Base-by-base conservation (phyloP, 768 basidiomycete genomes). In the Lactifluus volemus region DNA sequence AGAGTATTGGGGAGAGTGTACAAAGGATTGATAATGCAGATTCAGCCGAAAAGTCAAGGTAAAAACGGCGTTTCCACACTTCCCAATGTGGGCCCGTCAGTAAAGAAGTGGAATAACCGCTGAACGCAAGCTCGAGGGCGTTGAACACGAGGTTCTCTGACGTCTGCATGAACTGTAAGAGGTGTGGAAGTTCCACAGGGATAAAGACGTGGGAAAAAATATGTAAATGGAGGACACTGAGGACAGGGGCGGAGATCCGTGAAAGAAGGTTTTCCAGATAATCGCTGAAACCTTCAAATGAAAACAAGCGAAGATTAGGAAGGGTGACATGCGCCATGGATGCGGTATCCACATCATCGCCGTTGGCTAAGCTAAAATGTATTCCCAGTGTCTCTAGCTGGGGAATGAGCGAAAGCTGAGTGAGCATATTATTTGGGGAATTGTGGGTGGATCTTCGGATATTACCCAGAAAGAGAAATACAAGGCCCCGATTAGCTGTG, bases 61-160 rank as follows among this genome's bases (percentile, higher is more conserved):
- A 21, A 17, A 45, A 19, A 9, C 12, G 11, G 3, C 3, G 5
- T 4, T 2, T 19, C 54, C 7, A 4, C 11, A 3, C 6, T 8
- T 14, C 9, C 5, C 8, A 10, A 11, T 5, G 11, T 29, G 39
- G 8, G 1, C 9, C n/a, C 4, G 9, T 5, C 0, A 0, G 6
- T 39, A 44, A 5, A 12, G 17, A 1, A 21, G 45, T 30, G n/a
- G 5, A 5, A 11, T 30, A 15, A 1, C 3, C 5, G 15, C 1
- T n/a, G 11, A 54, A 54, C 2, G 6, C 29, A 10, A 54, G 9
- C 3, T 7, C 29, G 9, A 17, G 14, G 11, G 1, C 2, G 2
- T 3, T 11, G 2, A 29, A 42, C 15, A 15, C 29, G 39, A 53
- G 38, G 34, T 38, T 38, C 38, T 38, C 10, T 38, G 38, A 38